Evolutionary conservation across 2,329 filamentous ascomycete species (phyloP).

Genomic region (Apiospora malaysiana): DNA sequence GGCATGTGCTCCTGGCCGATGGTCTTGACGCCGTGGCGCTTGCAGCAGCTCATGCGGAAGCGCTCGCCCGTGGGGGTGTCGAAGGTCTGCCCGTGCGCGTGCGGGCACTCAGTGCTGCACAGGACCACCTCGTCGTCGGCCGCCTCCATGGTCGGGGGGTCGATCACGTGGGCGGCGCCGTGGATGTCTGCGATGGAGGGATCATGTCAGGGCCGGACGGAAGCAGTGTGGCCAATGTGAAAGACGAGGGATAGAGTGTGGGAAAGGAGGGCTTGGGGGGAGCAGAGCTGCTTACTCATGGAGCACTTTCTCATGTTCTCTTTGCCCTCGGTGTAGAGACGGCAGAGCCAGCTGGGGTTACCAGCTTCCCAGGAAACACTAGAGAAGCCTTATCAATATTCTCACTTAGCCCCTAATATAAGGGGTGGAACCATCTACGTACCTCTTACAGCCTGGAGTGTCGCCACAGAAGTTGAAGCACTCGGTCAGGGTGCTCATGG

Average conservation of each 20-base stretch:
- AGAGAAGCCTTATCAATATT: neutral
- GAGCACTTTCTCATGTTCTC: neutral
- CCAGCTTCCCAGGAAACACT: neutral
- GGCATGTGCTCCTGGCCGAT: constrained; percentile 11
- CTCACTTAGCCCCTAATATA: no score
- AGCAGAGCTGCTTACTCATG: neutral
- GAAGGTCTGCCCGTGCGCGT: neutral
- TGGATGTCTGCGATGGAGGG: neutral
- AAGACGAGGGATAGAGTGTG: no score
- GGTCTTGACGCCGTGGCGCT: neutral
- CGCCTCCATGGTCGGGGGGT: neutral
- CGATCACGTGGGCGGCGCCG: neutral
- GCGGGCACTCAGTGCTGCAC: constrained; percentile 4
- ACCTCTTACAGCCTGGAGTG: neutral
- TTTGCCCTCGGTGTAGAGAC: neutral
- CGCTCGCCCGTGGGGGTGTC: constrained; percentile 44
- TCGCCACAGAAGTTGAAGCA: constrained; percentile 11
- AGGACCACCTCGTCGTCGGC: neutral
- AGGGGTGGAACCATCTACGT: neutral
- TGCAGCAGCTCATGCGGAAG: constrained; percentile 17
- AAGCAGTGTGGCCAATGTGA: no score
- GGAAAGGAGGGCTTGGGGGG: no score
- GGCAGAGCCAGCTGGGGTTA: neutral
- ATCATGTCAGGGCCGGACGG: neutral
- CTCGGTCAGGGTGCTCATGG: constrained; percentile 6